phyloP scores from a whole-genome alignment of 768 basidiomycete species.

The Lentinula lateritia region DNA sequence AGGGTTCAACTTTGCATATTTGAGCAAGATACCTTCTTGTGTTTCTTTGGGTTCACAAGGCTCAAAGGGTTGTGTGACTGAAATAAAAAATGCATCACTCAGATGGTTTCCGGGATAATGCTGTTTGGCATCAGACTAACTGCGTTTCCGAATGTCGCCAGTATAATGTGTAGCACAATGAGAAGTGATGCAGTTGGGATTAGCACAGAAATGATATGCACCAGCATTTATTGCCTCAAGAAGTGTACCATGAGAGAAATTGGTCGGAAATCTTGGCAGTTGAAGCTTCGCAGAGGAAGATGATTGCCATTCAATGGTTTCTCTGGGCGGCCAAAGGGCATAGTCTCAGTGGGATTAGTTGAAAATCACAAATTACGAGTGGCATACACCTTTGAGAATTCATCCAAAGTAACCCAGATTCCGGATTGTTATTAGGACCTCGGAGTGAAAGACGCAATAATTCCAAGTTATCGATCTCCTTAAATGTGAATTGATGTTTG shows the following conservation, averaged over 20 bases:
- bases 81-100: background rate
- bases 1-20: constrained; percentile 32
- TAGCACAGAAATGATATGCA: background rate
- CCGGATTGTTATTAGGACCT: constrained; percentile 5
- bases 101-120: background rate
- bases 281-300: constrained; percentile 18
- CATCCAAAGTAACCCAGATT: constrained; percentile 38
- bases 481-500: constrained; percentile 23
- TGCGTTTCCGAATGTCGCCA: background rate
- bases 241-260: constrained; percentile 8
- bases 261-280: constrained; percentile 5
- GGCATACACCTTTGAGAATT: constrained; percentile 32
- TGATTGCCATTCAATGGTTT: constrained; percentile 28
- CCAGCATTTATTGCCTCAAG: background rate
- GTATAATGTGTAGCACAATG: background rate
- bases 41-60: constrained; percentile 31
- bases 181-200: background rate
- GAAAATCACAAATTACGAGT: background rate
- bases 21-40: constrained; percentile 22
- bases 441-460: constrained; percentile 20
- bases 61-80: constrained; percentile 27
- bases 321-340: constrained; percentile 20
- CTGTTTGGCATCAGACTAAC: background rate
- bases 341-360: background rate
- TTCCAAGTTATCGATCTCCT: constrained; percentile 29